Conservation (phyloP, 305 asterid species). For the Plantago rigida region DNA sequence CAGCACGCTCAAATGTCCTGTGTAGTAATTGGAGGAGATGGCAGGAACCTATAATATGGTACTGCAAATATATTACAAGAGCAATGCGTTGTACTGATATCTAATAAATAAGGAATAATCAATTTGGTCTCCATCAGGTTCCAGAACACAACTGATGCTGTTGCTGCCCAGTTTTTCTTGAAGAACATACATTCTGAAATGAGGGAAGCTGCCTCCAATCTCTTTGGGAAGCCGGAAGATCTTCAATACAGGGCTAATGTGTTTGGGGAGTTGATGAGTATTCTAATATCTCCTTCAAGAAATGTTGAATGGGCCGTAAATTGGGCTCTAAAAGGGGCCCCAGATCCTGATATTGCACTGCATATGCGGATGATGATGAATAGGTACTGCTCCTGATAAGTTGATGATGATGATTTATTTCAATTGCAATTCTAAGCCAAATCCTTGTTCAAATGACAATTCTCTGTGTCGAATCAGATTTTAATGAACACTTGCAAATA, state of each 20-base stretch:
- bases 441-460: background rate
- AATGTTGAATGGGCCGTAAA: conserved; percentile 53
- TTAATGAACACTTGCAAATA: background rate
- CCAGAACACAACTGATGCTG: conserved; percentile 92
- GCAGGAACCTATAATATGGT: conserved; percentile 92
- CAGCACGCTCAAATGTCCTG: conserved; percentile 58
- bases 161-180: conserved; percentile 86
- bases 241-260: conserved; percentile 72
- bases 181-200: conserved; percentile 66
- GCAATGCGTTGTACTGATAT: background rate
- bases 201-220: conserved; percentile 65
- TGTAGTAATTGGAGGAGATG: conserved; percentile 87
- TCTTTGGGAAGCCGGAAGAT: conserved; percentile 65
- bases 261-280: conserved; percentile 89
- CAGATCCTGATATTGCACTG: conserved; percentile 75
- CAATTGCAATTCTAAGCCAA: background rate
- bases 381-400: conserved; percentile 41
- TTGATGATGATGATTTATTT: background rate
- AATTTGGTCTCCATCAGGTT: conserved; percentile 47
- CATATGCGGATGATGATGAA: conserved; percentile 99
- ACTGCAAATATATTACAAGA: conserved; percentile 19
- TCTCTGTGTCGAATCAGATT: background rate
- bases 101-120: conserved; percentile 1
- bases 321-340: conserved; percentile 63
- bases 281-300: conserved; percentile 70